Base-by-base conservation (phyloP, 1,139 yeast genomes). In the Lizanozyma gosingica region DNA sequence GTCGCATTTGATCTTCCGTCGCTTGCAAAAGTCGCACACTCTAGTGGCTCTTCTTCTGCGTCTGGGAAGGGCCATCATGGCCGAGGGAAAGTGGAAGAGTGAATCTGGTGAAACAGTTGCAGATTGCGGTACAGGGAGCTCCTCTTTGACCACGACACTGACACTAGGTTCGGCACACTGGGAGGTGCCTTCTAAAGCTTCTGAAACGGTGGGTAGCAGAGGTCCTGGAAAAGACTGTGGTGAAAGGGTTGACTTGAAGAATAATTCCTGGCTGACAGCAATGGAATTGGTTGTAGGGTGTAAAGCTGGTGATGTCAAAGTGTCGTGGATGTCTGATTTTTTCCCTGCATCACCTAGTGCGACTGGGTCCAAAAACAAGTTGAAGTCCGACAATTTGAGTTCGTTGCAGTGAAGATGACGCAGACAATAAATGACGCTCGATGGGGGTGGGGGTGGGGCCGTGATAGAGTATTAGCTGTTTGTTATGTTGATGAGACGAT, bases 1-100 rank as follows among this genome's bases (percentile, higher is more conserved):
- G 42, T 62, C 58, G 47, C 69, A 64, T 40, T 64, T 67, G 15
- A 68, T 63, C 45, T 70, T 71, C 43, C 71, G 51, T 47, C 55
- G 52, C 40, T 69, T 63, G 46, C 76, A 71, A 37, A 59, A 62
- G 15, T 60, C 50, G 43, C 76, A 71, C 14, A 67, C 62, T 3
- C 62, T 51, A 6, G 64, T 58, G 2, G 56, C 44, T 34, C 66
- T 43, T 22, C 29, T 22, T 22, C 29, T 22, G 6, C 29, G 29
- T 11, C 11, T 22, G 29, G 29, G 29, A 22, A 22, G 29, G 6
- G 29, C 29, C 29, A 22, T 22, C 29, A 22, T 22, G 29, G 29
- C 11, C 11, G 29, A 22, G 29, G 29, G 29, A 11, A 22, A 6
- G 29, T 22, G 29, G 29, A 22, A 6, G 6, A 22, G 29, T 11